Conservation (phyloP, 106 monocot species). For the Triglochin maritima region DNA sequence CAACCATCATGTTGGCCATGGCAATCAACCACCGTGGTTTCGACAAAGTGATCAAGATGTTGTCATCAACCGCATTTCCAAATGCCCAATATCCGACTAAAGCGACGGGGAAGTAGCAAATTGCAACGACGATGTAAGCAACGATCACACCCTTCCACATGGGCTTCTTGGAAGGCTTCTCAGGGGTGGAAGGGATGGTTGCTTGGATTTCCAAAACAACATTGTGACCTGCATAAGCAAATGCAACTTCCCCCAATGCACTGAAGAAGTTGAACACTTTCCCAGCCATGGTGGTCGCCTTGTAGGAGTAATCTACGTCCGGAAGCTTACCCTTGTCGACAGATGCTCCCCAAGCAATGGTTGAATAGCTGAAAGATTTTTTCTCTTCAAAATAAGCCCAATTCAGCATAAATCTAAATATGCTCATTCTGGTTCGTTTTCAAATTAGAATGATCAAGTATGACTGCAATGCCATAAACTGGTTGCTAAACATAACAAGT, state of each 20-base stretch:
- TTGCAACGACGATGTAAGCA: conserved; percentile 15
- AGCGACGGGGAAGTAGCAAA: conserved; percentile 25
- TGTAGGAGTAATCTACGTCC: conserved; percentile 12
- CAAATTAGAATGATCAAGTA: too few species aligned
- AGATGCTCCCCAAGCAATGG: conserved; percentile 16
- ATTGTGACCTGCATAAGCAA: conserved; percentile 24
- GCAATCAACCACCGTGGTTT: conserved; percentile 20
- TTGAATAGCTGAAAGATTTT: conserved; percentile 12
- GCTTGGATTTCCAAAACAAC: conserved; percentile 27
- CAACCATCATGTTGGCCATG: conserved; percentile 20
- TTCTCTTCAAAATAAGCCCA: too few species aligned
- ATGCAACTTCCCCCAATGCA: conserved; percentile 19
- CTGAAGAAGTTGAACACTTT: conserved; percentile 13
- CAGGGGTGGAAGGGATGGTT: conserved; percentile 21
- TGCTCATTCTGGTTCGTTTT: neutral
- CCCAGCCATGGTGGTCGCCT: conserved; percentile 3
- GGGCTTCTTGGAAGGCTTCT: conserved; percentile 22
- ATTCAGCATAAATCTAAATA: neutral
- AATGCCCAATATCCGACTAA: conserved; percentile 21
- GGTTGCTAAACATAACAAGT: too few species aligned
- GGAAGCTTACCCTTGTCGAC: conserved; percentile 5
- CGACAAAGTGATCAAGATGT: conserved; percentile 14
- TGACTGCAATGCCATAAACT: too few species aligned
- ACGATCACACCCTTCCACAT: conserved; percentile 23
- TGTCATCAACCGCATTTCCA: conserved; percentile 16